Evolutionary conservation across 2,329 filamentous ascomycete genomes (phyloP).

Genomic region (Colletotrichum sp.): DNA sequence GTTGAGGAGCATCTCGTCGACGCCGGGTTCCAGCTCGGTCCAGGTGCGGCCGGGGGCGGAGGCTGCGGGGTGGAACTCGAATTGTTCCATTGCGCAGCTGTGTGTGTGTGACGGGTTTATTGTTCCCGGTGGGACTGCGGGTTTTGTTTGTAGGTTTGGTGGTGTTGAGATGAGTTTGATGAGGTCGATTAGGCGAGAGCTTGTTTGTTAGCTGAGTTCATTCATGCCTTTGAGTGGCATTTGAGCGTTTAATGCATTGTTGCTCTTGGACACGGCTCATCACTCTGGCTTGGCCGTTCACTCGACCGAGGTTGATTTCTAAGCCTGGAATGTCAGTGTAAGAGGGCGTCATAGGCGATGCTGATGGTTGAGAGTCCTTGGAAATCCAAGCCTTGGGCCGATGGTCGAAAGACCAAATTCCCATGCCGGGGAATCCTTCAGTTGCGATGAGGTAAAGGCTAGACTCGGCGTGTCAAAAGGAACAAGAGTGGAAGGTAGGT

Average conservation of each 20-base stretch:
- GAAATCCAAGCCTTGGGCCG: neutral
- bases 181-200: neutral
- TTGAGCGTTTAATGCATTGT: neutral
- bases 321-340: neutral
- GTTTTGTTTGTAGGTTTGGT: neutral
- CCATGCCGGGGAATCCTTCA: neutral
- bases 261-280: neutral
- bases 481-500: neutral
- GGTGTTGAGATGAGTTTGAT: neutral
- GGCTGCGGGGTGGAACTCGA: constrained; percentile 31
- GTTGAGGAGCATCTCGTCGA: constrained; percentile 41
- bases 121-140: neutral
- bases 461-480: neutral
- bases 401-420: neutral
- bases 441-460: neutral
- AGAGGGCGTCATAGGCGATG: neutral
- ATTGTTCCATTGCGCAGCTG: constrained; percentile 27
- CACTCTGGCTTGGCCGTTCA: neutral
- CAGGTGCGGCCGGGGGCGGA: constrained; percentile 24
- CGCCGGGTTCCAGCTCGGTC: constrained; percentile 32
- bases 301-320: neutral
- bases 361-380: neutral
- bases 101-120: neutral
- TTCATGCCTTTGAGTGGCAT: neutral
- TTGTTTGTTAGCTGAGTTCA: neutral